Percentiles rank a stretch among this genome's conserved stretches.
Evolutionary conservation across 1,284 basidiomycete species (phyloP).

Genomic region (Fomes fomentarius): DNA sequence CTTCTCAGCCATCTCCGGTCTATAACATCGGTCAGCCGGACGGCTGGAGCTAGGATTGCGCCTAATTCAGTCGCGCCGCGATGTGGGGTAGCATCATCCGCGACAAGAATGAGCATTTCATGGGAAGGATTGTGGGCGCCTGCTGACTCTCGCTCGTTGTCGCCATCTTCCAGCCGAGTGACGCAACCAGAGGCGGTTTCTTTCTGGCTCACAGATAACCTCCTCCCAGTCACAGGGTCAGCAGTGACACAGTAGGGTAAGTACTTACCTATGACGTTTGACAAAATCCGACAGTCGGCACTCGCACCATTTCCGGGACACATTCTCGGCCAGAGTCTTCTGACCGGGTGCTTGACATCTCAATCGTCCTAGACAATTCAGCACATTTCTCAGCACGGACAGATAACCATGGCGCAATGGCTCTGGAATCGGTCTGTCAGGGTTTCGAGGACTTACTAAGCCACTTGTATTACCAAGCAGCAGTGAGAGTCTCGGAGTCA

Average conservation of each 20-base stretch:
- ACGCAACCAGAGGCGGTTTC: slow-evolving; percentile 11
- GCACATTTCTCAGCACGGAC: neutral
- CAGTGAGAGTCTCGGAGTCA: too few relatives aligned
- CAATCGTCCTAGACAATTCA: too few relatives aligned
- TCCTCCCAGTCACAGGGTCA: neutral
- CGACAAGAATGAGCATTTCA: slow-evolving; percentile 8
- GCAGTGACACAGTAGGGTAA: too few relatives aligned
- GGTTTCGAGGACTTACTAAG: too few relatives aligned
- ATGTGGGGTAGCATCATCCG: slow-evolving; percentile 11
- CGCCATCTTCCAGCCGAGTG: slow-evolving; percentile 17
- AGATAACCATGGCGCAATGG: neutral
- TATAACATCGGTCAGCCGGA: slow-evolving; percentile 4
- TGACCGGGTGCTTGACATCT: neutral
- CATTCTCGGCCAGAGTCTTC: neutral
- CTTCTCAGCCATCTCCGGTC: too few relatives aligned
- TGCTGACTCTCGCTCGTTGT: neutral
- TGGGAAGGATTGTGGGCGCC: neutral
- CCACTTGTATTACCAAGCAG: neutral
- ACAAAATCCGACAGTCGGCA: too few relatives aligned
- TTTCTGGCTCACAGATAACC: neutral
- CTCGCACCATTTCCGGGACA: neutral
- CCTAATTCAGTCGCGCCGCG: slow-evolving; percentile 5
- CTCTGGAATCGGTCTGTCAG: neutral
- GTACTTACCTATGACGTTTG: too few relatives aligned
- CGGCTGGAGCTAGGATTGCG: neutral